Conservation (phyloP, 257 asterid genomes). For the Ilex asprella region DNA sequence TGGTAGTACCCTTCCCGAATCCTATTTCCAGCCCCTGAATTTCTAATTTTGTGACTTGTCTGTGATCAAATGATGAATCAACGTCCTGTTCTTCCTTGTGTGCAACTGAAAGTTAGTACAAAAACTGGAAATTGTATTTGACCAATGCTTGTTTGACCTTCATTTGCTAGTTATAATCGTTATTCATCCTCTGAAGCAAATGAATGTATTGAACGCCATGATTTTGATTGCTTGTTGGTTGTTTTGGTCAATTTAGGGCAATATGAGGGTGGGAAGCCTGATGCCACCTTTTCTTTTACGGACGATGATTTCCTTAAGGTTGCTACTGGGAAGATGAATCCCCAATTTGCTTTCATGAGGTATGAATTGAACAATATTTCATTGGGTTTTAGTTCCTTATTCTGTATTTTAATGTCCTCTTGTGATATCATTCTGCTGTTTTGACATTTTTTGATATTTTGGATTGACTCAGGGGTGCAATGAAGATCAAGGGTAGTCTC, state of each 20-base stretch:
- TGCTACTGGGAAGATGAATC: conserved; percentile 46
- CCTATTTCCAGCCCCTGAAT: too few species aligned
- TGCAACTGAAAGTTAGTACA: too few species aligned
- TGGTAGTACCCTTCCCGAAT: too few species aligned
- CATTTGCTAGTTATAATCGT: too few species aligned
- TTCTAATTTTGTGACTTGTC: too few species aligned
- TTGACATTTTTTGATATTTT: not conserved
- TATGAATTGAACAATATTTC: conserved; percentile 7
- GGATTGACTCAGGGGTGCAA: conserved; percentile 56
- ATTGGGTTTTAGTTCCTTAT: conserved; percentile 4
- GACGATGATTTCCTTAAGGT: conserved; percentile 54
- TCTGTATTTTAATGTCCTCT: not conserved
- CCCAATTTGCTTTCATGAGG: conserved; percentile 66
- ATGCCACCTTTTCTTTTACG: conserved; percentile 87
- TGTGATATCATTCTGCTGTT: not conserved
- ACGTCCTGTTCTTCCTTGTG: too few species aligned
- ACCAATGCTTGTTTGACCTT: too few species aligned
- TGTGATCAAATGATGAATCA: too few species aligned
- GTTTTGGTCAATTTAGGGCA: conserved; percentile 34
- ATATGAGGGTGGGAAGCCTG: conserved; percentile 88
- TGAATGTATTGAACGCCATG: too few species aligned
- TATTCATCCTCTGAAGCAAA: too few species aligned
- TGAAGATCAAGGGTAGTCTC: conserved; percentile 83
- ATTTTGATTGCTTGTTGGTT: too few species aligned
- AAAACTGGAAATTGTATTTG: too few species aligned